Evolutionary conservation across 768 basidiomycete genomes (phyloP), one percentile per base, ranked within the genome.

Genomic region (Collybia sp.): DNA sequence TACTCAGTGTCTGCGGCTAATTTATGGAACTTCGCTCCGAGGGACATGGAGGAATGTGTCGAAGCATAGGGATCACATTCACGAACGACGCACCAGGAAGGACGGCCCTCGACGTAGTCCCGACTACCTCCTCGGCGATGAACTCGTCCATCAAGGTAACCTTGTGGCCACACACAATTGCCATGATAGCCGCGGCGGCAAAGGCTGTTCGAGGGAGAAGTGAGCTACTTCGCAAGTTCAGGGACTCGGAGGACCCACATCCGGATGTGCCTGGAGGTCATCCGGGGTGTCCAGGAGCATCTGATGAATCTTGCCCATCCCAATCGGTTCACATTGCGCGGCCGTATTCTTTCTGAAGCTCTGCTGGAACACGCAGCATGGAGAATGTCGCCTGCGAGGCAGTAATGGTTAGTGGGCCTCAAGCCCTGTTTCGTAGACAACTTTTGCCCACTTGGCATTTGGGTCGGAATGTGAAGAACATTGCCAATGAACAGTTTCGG

Each of bases 31-130:
- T 63, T 65, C 19, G 80, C 79, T 17, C 82, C 82, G 15, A 83
- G 83, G 51, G 82, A 70, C 83, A 85, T 17, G 66, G 61, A 30
- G 83, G 83, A 38, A 83, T 55, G 52, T 82, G 64, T 41, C 70
- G 69, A 11, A 57, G 43, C 1, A 42, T 30, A n/a, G 51, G 51
- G 31, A 51, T 4, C 10, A 51, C 46, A 33, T 67, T 61, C 6
- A 64, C 54, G 2, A 55, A 17, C 10, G 49, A 47, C 1, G 59
- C 50, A 12, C 53, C 59, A n/a, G 63, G 62, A 16, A 55, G 49
- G 2, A 49, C 36, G 13, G 52, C 50, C n/a, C 49, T 44, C 16
- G 54, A 51, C 3, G 59, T 20, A 15, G 45, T 48, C 6, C 12
- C 46, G 12, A 56, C 39, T 0, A 53, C 53, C 5, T 44, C 45